Evolutionary conservation across 305 asterid species (phyloP).

Genomic region (Fraxinus platypoda): DNA sequence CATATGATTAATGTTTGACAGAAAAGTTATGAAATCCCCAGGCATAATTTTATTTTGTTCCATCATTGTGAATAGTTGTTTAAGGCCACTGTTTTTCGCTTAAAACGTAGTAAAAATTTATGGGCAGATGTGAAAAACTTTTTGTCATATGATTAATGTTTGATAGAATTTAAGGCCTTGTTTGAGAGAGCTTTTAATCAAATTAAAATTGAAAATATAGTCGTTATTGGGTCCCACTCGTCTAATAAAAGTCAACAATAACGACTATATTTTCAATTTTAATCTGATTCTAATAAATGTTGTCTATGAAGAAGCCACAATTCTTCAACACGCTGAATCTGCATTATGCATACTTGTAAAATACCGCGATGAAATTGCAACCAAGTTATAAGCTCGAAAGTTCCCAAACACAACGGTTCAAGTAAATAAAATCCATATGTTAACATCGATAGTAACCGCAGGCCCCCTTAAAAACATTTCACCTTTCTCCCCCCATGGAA

Average conservation of each 20-base stretch:
- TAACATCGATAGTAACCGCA: background rate
- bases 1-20: no score
- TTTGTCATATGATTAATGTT: background rate
- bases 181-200: no score
- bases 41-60: background rate
- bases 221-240: no score
- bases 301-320: background rate
- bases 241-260: no score
- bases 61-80: background rate
- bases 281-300: no score
- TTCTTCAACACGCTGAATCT: background rate
- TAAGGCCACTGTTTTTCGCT: background rate
- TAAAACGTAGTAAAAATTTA: background rate
- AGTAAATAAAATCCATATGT: background rate
- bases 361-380: background rate
- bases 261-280: no score
- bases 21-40: background rate
- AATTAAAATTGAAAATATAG: no score
- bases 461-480: background rate
- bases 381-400: background rate
- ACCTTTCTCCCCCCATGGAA: background rate
- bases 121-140: background rate
- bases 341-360: background rate
- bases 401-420: background rate
- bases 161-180: background rate